phyloP scores from a whole-genome alignment of 805 yeast genomes.

The Candida easanensis region DNA sequence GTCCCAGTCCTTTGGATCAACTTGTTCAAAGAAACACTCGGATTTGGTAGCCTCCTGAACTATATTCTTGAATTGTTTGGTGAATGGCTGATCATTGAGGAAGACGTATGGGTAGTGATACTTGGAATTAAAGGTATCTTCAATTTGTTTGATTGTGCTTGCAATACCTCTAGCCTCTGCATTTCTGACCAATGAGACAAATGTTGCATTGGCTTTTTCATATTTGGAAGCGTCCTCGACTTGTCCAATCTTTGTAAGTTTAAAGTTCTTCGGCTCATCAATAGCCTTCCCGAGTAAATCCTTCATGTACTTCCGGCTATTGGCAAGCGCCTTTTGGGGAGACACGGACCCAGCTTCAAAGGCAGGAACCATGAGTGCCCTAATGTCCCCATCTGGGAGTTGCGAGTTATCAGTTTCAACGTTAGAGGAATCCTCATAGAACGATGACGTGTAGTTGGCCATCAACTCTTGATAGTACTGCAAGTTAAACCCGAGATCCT shows the following conservation, averaged over 20 bases:
- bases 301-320: conserved; percentile 11
- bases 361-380: conserved; percentile 24
- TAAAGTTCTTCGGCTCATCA: conserved; percentile 28
- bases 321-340: conserved; percentile 15
- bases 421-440: conserved; percentile 14
- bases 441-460: conserved; percentile 21
- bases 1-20: conserved; percentile 50
- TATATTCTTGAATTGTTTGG: conserved; percentile 48
- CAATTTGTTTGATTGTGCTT: conserved; percentile 57
- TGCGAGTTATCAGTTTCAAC: neutral
- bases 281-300: conserved; percentile 15
- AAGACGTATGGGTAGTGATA: conserved; percentile 82
- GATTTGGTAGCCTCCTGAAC: conserved; percentile 41
- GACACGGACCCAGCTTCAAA: conserved; percentile 4
- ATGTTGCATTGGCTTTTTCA: conserved; percentile 65
- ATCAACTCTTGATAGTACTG: conserved; percentile 21
- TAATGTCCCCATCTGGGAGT: conserved; percentile 3
- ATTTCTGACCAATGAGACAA: conserved; percentile 71
- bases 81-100: conserved; percentile 67
- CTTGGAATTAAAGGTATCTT: conserved; percentile 60
- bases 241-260: conserved; percentile 16
- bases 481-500: conserved; percentile 9
- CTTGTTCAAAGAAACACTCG: conserved; percentile 42
- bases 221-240: conserved; percentile 12
- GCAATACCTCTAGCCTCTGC: conserved; percentile 50